Base-by-base conservation (phyloP, 108 stramenopile genomes). In the Epithemia pelagica region DNA sequence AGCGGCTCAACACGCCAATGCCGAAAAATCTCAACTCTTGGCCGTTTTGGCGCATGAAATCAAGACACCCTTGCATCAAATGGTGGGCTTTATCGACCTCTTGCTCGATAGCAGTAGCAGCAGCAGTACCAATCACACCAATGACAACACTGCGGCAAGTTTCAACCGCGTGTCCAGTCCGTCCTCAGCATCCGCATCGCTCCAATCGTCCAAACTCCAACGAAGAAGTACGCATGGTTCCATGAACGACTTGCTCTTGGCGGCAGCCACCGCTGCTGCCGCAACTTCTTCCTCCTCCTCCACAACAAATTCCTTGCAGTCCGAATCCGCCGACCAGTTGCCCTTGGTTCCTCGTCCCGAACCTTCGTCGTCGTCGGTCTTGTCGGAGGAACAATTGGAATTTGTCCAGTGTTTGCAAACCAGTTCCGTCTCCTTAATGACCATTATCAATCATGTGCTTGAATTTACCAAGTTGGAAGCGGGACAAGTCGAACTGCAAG, bases 11-110 rank as follows among this genome's bases (percentile, higher is more conserved):
- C 33, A 32, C 1, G 75, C 71, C 20, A 68, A 67, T 55, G 2
- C 25, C 32, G 60, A 61, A 30, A 82, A 82, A 71, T 68, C 69
- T 8, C 59, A 77, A 54, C 78, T 82, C 72, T 28, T 82, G 68
- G 59, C 68, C 1, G 68, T 69, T 1, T 59, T 69, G 59, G 68
- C 68, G 31, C 68, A 69, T 23, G 68, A 69, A 30, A 60, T 69
- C 19, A 7, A 61, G 46, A 69, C 68, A 22, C 82, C 82, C 21
- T 29, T 83, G 62, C 71, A 79, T 54, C 78, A 74, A 32, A 57
- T 83, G 22, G 57, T 79, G 15, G 82, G 78, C 21, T 74, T 66
- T 32, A 56, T 54, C n/a, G 76, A 79, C 25, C 73, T 73, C n/a
- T 37, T 73, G 0, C 19, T 23, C 26, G 28, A 3, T 30, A 15